These are phyloP conservation scores for Acanthamoeba culbertsoni DNA, from an alignment of 208 protist species.

Conservation along the genomic window DNA sequence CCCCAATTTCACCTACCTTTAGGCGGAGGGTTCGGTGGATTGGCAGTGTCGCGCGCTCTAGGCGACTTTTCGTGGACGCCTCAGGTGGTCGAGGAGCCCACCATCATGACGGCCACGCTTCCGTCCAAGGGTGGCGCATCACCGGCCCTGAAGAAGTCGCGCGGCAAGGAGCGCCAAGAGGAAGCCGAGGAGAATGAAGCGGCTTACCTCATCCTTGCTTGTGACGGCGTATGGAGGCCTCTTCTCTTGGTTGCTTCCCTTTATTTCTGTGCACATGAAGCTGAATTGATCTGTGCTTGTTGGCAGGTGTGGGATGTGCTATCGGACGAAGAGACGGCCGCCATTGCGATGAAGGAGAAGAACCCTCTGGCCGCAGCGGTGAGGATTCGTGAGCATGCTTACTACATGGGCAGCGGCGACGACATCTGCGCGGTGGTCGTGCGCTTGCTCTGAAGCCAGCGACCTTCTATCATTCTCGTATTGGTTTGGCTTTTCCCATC, in stretches of 20 bases:
- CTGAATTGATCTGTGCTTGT: neutral
- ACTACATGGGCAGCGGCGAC: slow-evolving; percentile 46
- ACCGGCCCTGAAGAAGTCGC: neutral
- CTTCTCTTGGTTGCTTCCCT: no score
- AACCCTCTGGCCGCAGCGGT: slow-evolving; percentile 12
- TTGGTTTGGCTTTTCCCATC: no score
- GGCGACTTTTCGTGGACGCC: slow-evolving; percentile 42
- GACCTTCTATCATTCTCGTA: neutral
- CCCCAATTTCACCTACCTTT: neutral
- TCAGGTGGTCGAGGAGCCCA: slow-evolving; percentile 14
- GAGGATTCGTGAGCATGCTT: slow-evolving; percentile 10
- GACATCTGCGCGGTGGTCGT: slow-evolving; percentile 37
- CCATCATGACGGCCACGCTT: neutral
- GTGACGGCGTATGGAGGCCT: slow-evolving; percentile 31
- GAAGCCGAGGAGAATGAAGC: neutral
- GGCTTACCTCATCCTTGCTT: slow-evolving; percentile 1
- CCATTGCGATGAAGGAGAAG: slow-evolving; percentile 23
- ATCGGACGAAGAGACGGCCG: slow-evolving; percentile 19
- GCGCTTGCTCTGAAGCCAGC: neutral
- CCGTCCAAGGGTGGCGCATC: neutral
- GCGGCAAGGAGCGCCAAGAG: neutral
- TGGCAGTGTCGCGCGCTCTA: slow-evolving; percentile 15
- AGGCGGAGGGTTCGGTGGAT: neutral
- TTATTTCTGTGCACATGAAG: no score
- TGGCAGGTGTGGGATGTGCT: slow-evolving; percentile 12